Evolutionary conservation across 1,284 basidiomycete species (phyloP).

Genomic region (Malassezia dermatis): DNA sequence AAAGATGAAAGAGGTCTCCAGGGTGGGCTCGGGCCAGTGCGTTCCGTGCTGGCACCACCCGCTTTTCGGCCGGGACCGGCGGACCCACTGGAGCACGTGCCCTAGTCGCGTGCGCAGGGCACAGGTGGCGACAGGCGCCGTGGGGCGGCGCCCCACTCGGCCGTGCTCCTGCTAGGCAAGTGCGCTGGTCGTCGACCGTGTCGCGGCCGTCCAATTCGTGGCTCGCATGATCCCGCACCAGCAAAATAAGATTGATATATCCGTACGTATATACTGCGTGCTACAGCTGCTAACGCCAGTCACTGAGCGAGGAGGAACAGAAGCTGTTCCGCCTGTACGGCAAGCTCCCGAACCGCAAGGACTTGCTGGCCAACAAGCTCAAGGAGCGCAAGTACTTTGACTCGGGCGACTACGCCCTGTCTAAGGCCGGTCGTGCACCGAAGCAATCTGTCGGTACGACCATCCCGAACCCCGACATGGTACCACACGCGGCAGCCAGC

Average conservation of each 20-base stretch:
- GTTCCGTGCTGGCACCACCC: constrained; percentile 5
- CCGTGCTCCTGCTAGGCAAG: not conserved
- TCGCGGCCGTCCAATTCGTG: not conserved
- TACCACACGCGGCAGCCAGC: constrained; percentile 48
- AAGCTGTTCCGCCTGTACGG: constrained; percentile 89
- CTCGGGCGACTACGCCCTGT: constrained; percentile 90
- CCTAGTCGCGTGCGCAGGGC: not conserved
- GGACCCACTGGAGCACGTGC: constrained; percentile 1
- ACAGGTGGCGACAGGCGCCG: not conserved
- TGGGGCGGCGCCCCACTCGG: not conserved
- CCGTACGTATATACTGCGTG: constrained; percentile 53
- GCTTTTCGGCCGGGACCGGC: constrained; percentile 18
- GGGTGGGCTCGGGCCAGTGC: not conserved
- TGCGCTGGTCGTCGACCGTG: not conserved
- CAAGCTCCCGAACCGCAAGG: constrained; percentile 84
- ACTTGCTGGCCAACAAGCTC: constrained; percentile 81
- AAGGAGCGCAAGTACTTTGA: constrained; percentile 98
- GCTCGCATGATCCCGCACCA: constrained; percentile 63
- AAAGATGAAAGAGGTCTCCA: not conserved
- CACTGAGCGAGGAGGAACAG: constrained; percentile 78
- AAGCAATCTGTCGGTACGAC: constrained; percentile 81
- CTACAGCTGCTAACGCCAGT: constrained; percentile 51
- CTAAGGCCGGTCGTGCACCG: constrained; percentile 80
- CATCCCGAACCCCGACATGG: constrained; percentile 75
- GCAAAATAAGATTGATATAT: constrained; percentile 82